A percentile compares a stretch with the other conserved stretches of the same genome.
phyloP scores from a whole-genome alignment of 176 grass and related monocot genomes.

The Triticum aestivum region DNA sequence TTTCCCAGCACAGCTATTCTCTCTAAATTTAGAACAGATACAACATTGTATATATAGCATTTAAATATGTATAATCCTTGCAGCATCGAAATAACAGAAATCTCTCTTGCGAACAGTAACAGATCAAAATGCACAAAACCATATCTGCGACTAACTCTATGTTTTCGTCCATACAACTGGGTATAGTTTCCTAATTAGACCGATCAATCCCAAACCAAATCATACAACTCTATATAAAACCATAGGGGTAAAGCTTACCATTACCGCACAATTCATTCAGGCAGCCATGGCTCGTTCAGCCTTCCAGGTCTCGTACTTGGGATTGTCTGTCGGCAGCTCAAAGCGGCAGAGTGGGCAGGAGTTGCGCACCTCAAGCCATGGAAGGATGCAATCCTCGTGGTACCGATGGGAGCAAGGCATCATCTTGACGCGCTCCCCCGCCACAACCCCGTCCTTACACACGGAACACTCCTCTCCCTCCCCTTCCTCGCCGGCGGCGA shows the following conservation, averaged over 20 bases:
- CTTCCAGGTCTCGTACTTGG: constrained; percentile 77
- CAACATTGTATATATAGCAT: constrained; percentile 13
- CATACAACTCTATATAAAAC: constrained; percentile 30
- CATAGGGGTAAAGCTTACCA: not conserved
- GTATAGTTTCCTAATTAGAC: constrained; percentile 10
- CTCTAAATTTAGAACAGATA: constrained; percentile 32
- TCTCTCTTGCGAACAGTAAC: constrained; percentile 15
- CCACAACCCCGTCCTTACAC: constrained; percentile 61
- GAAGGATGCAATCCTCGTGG: constrained; percentile 87
- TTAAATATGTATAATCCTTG: constrained; percentile 11
- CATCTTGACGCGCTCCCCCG: constrained; percentile 55
- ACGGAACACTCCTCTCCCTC: constrained; percentile 65
- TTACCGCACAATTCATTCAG: constrained; percentile 22
- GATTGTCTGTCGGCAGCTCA: constrained; percentile 84
- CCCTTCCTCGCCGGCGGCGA: constrained; percentile 39
- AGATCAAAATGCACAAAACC: constrained; percentile 16
- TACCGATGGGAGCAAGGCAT: constrained; percentile 82
- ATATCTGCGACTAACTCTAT: constrained; percentile 34
- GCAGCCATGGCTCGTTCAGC: not conserved
- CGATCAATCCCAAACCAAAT: constrained; percentile 17
- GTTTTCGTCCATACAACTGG: constrained; percentile 24
- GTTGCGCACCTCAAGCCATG: constrained; percentile 85
- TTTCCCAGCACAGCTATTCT: not conserved
- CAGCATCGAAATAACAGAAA: not conserved
- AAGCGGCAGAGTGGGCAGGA: constrained; percentile 93